Conservation (phyloP, 108 stramenopile genomes). For the Skeletonema potamos region DNA sequence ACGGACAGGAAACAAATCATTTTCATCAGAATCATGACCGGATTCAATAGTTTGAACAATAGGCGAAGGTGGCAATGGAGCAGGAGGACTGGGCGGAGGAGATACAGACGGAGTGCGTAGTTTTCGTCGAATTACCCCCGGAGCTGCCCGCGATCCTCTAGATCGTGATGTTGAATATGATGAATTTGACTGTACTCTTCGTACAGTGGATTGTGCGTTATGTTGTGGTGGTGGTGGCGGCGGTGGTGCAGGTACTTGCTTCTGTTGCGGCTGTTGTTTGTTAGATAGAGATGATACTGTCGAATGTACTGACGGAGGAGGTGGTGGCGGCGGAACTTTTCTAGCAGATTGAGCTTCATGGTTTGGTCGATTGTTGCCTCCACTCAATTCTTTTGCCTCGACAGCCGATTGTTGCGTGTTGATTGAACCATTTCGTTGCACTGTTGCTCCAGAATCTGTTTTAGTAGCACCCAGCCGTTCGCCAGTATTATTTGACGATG, state of each 20-base stretch:
- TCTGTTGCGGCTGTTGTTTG: neutral
- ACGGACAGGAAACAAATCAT: neutral
- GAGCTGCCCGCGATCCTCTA: conserved; percentile 11
- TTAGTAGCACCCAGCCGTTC: neutral
- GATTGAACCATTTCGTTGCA: neutral
- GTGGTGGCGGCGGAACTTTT: neutral
- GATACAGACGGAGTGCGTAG: conserved; percentile 35
- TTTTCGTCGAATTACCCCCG: conserved; percentile 44
- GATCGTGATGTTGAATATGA: conserved; percentile 8
- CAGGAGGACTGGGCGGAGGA: conserved; percentile 22
- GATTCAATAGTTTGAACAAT: conserved; percentile 1
- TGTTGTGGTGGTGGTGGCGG: conserved; percentile 2
- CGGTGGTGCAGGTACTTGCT: neutral
- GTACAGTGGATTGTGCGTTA: neutral
- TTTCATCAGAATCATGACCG: neutral
- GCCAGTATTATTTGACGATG: neutral
- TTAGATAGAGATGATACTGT: neutral
- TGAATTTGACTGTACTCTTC: neutral
- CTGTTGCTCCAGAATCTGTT: neutral
- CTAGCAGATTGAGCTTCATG: neutral
- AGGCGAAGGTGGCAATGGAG: neutral
- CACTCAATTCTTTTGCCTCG: neutral
- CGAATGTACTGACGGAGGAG: neutral
- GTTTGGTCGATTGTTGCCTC: neutral
- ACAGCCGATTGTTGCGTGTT: neutral